These are phyloP conservation scores for Pleurotus sapidus DNA, from an alignment of 768 basidiomycete species.

Conservation along the genomic window DNA sequence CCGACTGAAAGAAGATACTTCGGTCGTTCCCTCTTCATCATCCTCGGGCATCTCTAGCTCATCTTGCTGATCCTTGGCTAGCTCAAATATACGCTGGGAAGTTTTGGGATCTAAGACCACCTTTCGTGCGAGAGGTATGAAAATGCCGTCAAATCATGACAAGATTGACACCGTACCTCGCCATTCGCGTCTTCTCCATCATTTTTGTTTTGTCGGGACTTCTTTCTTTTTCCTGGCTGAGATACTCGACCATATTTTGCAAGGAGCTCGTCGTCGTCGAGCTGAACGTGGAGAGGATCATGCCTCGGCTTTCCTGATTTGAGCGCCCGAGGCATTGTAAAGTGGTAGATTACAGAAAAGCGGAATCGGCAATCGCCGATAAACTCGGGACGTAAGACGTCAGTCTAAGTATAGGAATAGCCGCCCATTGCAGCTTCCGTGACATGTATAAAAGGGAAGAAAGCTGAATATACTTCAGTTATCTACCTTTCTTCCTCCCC, in stretches of 20 bases:
- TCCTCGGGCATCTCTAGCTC: conserved; percentile 71
- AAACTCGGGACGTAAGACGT: background rate
- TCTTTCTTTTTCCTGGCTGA: conserved; percentile 72
- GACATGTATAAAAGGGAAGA: conserved; percentile 4
- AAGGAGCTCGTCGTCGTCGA: conserved; percentile 73
- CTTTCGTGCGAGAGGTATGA: conserved; percentile 31
- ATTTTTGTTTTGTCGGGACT: conserved; percentile 40
- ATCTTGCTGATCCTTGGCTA: conserved; percentile 91
- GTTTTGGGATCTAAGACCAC: conserved; percentile 75
- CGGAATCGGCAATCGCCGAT: conserved; percentile 19
- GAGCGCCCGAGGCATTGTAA: conserved; percentile 61
- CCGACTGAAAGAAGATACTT: conserved; percentile 24
- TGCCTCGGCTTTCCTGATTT: conserved; percentile 66
- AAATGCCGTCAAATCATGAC: conserved; percentile 4
- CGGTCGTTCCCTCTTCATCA: conserved; percentile 42
- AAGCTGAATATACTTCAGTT: conserved; percentile 8
- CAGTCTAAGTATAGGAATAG: background rate
- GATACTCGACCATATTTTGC: conserved; percentile 79
- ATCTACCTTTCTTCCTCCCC: conserved; percentile 11
- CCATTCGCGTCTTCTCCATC: conserved; percentile 43
- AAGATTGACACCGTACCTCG: conserved; percentile 41
- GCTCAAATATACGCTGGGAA: conserved; percentile 84
- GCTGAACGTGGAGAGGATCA: conserved; percentile 84
- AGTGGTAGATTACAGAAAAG: conserved; percentile 9
- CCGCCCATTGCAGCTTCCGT: background rate